Base-by-base conservation (phyloP, 352 stramenopile genomes). In the Phytophthora multivora region DNA sequence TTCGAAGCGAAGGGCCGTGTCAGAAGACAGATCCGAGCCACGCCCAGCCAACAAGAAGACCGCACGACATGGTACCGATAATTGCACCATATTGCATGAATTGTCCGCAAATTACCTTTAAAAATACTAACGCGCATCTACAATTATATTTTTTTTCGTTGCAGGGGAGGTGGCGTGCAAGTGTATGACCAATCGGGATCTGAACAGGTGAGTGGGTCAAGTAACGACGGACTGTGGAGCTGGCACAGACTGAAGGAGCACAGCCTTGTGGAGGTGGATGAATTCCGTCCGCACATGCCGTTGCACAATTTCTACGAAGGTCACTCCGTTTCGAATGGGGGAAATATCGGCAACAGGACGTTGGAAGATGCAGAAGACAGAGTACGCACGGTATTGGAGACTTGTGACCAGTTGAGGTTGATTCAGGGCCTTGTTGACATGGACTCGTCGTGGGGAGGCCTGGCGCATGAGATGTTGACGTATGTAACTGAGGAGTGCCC, bases 241-340 rank as follows among this genome's bases (percentile, higher is more conserved):
- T 91, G 84, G 84, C 18, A 66, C n/a, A 47, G 57, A 19, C 86
- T 79, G 23, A 50, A 54, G 5, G 79, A 85, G 41, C 67, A 60
- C 13, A 89, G 90, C 46, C 65, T 93, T 31, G 66, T 93, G 38
- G 82, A 93, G 38, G 75, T 95, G 25, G 61, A 75, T 48, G 82
- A 93, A 26, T 93, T 95, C 33, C 86, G 84, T n/a, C 58, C 75
- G 33, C 66, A 91, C 40, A 83, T 93, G 75, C 75, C 79, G 25
- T 61, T 95, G 56, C 85, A 95, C 71, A 95, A 95, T 59, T 87
- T 90, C 33, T 95, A 90, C 36, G 82, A 93, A 59, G 86, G 86
- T 10, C 70, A 77, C 4, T 45, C 71, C 1, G 52, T 59, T 18
- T 64, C 75, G 0, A 75, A 79, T 33, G 84, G 86, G 12, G 86